Evolutionary conservation across 352 stramenopile genomes (phyloP), one percentile per base, ranked within the genome.

Genomic region (Phytophthora hybrid): DNA sequence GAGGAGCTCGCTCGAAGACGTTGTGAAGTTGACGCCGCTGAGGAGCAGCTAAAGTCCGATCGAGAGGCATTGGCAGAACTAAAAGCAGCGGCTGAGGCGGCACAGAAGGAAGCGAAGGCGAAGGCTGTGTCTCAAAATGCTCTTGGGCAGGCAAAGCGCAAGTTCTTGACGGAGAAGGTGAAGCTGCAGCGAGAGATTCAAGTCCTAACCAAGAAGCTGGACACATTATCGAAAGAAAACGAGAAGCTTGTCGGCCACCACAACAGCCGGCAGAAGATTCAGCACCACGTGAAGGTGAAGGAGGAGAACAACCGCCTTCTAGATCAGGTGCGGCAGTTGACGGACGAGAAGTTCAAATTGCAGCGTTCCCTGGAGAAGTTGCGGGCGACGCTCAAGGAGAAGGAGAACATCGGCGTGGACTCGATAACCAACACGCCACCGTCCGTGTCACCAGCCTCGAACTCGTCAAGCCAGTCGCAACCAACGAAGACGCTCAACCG

Each of bases 251-350:
- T 93, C 8, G 87, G 87, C 4, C 88, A 95, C 41, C 77, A 91
- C 71, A 95, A 95, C 66, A 89, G 81, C 44, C 82, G 85, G 9
- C 88, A 95, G 62, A 93, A 91, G 73, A 95, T 95, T 67, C 88
- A 95, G 62, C 85, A 95, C 37, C 87, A 95, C 55, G 83, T 85
- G 56, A 89, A 88, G 53, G 83, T 95, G 18, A 95, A 95, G 62
- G 88, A 94, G 34, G 86, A 95, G 60, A 93, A 93, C 72, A 95
- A 95, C 47, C 81, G 86, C 23, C 66, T 95, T 18, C 66, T 91
- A 18, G 73, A 85, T 16, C 82, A 93, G n/a, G 80, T 95, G 21
- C 82, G 81, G 9, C 77, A 87, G 21, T 70, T 93, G 49, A 91
- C 83, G 5, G 85, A 93, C 14, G 81, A 92, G 18, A 90, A 90